Percentiles rank a stretch among this genome's conserved stretches.
These are phyloP conservation scores for Trichoderma arundinaceum DNA, from an alignment of 2,329 filamentous ascomycete genomes.

Conservation along the genomic window DNA sequence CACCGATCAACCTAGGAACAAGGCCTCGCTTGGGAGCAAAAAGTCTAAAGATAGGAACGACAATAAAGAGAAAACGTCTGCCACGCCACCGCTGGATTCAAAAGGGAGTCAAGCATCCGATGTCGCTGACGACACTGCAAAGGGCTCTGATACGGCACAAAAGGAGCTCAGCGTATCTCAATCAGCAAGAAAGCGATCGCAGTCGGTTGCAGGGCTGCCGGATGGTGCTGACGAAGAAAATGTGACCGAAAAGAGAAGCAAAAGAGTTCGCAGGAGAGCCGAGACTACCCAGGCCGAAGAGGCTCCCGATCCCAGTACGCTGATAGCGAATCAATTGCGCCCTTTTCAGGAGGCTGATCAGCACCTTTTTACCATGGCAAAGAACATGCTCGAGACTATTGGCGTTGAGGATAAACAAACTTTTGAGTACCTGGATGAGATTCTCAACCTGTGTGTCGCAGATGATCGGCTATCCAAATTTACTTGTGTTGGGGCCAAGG, in stretches of 20 bases:
- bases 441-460: conserved; percentile 58
- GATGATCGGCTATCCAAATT: conserved; percentile 59
- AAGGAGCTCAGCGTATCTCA: conserved; percentile 49
- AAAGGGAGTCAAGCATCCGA: conserved; percentile 39
- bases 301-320: conserved; percentile 56
- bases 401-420: conserved; percentile 58
- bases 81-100: conserved; percentile 24
- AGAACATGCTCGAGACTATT: conserved; percentile 60
- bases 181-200: conserved; percentile 64
- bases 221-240: conserved; percentile 64
- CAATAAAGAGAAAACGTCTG: conserved; percentile 20
- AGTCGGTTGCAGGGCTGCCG: conserved; percentile 64
- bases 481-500: conserved; percentile 53
- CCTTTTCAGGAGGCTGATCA: conserved; percentile 63
- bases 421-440: conserved; percentile 53
- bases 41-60: conserved; percentile 13
- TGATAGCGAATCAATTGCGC: conserved; percentile 61
- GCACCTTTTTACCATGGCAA: conserved; percentile 61
- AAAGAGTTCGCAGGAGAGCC: conserved; percentile 61
- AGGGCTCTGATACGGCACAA: conserved; percentile 40
- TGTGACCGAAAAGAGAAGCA: conserved; percentile 66
- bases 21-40: conserved; percentile 22
- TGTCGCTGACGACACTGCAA: conserved; percentile 37
- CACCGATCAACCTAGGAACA: conserved; percentile 29
- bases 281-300: conserved; percentile 62